These are phyloP conservation scores for Punica granatum DNA, from an alignment of 345 rosid species.

Conservation along the genomic window DNA sequence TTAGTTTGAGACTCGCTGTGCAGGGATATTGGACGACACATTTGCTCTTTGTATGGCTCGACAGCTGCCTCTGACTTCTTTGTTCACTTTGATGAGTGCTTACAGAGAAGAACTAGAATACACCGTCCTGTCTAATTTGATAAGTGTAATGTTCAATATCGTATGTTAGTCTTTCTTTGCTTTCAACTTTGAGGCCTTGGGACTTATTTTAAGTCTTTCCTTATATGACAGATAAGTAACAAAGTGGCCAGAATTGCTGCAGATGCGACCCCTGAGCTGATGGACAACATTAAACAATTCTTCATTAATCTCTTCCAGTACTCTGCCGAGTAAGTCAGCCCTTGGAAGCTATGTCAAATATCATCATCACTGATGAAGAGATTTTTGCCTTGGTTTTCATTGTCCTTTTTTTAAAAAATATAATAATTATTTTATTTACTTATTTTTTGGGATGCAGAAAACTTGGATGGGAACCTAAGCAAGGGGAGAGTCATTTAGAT, in stretches of 20 bases:
- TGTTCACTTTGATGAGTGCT: conserved; percentile 72
- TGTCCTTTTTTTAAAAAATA: neutral
- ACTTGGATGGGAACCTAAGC: conserved; percentile 89
- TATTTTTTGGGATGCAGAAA: conserved; percentile 34
- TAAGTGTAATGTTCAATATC: conserved; percentile 36
- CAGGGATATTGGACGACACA: conserved; percentile 89
- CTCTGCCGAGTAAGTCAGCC: conserved; percentile 61
- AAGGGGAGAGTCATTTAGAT: conserved; percentile 87
- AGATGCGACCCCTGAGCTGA: conserved; percentile 58
- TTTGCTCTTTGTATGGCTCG: conserved; percentile 94
- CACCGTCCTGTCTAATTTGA: conserved; percentile 78
- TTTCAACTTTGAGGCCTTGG: conserved; percentile 1
- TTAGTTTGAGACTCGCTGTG: conserved; percentile 11
- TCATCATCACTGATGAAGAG: neutral
- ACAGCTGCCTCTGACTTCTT: conserved; percentile 64
- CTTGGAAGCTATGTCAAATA: neutral
- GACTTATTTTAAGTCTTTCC: conserved; percentile 21
- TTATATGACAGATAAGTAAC: conserved; percentile 50
- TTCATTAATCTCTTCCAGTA: conserved; percentile 52
- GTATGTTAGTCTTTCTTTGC: conserved; percentile 5
- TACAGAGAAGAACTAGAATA: conserved; percentile 76
- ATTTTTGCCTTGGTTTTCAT: neutral
- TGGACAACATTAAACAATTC: conserved; percentile 45
- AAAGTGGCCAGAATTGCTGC: conserved; percentile 69
- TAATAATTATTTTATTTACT: conserved; percentile 3